These are phyloP conservation scores for Curvularia sp. DNA, from an alignment of 2,329 filamentous ascomycete species.

Conservation along the genomic window DNA sequence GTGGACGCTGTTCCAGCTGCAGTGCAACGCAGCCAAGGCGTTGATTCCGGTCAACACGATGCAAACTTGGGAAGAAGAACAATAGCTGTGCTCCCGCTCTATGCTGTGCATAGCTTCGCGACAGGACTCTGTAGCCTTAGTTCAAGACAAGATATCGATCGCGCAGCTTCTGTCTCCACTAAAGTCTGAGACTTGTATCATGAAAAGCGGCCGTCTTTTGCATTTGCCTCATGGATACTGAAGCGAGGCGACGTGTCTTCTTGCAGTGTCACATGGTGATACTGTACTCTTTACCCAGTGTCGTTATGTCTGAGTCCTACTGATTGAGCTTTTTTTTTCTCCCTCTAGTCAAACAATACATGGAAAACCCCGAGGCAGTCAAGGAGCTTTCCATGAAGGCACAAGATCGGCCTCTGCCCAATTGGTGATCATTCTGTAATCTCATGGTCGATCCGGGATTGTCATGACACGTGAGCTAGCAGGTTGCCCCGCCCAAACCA, in stretches of 20 bases:
- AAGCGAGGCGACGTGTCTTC: neutral
- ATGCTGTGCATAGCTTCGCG: neutral
- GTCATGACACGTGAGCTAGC: neutral
- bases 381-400: neutral
- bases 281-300: neutral
- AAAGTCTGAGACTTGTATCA: neutral
- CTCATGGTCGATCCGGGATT: neutral
- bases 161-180: neutral
- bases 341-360: neutral
- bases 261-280: neutral
- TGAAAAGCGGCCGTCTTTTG: neutral
- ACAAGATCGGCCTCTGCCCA: neutral
- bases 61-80: neutral
- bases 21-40: constrained; percentile 23
- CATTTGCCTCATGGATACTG: neutral
- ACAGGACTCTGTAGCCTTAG: neutral
- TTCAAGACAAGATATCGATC: neutral
- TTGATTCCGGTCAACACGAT: constrained; percentile 11
- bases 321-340: neutral
- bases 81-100: neutral
- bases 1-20: constrained; percentile 1
- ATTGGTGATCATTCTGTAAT: neutral
- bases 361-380: neutral
- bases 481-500: neutral
- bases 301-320: neutral